phyloP scores from a whole-genome alignment of 2,329 filamentous ascomycete genomes.

The Emmonsiellopsis sp. region DNA sequence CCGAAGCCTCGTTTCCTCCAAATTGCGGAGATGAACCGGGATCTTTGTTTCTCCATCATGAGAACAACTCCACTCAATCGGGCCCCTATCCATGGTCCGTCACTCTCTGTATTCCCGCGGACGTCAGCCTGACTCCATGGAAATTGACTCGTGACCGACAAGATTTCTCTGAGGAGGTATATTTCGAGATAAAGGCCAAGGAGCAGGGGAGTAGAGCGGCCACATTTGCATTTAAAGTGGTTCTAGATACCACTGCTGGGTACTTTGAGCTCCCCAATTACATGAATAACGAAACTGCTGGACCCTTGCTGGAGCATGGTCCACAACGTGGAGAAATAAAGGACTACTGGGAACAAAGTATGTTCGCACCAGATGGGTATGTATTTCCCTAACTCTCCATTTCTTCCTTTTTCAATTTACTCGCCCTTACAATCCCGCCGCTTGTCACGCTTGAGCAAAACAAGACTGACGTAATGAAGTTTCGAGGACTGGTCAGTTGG shows the following conservation, averaged over 20 bases:
- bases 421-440: no score
- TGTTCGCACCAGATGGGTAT: no score
- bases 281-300: conserved; percentile 15
- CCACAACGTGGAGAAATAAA: background rate
- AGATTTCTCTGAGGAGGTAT: conserved; percentile 21
- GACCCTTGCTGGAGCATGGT: conserved; percentile 1
- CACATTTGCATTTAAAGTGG: background rate
- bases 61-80: background rate
- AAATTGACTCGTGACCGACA: conserved; percentile 17
- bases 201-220: background rate
- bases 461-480: no score
- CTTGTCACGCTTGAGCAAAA: no score
- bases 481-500: no score
- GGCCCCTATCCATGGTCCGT: conserved; percentile 10
- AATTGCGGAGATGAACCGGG: background rate
- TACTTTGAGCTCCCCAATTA: conserved; percentile 26
- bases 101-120: conserved; percentile 20
- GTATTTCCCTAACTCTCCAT: no score
- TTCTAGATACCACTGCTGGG: conserved; percentile 16
- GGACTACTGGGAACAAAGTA: background rate
- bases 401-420: no score
- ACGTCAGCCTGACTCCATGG: conserved; percentile 18
- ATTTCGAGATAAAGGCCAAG: conserved; percentile 13
- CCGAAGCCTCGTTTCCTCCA: background rate
- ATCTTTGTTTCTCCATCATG: background rate